Evolutionary conservation across 2,329 filamentous ascomycete genomes (phyloP).

Genomic region (Rhynchosporium graminicola): DNA sequence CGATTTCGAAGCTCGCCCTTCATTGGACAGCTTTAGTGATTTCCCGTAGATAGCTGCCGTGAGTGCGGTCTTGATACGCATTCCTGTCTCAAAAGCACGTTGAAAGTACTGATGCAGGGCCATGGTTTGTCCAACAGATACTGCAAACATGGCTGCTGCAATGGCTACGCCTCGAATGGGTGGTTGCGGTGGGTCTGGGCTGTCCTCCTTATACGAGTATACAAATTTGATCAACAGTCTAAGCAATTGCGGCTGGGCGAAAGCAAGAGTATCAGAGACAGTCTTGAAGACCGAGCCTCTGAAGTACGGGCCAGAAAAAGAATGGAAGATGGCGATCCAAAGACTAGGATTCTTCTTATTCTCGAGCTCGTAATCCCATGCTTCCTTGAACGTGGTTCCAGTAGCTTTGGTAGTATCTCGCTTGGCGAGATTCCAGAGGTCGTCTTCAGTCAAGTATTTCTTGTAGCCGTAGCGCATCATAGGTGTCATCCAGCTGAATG

Average conservation of each 20-base stretch:
- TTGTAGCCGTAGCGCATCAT: slow-evolving; percentile 96
- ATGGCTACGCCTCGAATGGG: slow-evolving; percentile 83
- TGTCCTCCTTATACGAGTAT: slow-evolving; percentile 65
- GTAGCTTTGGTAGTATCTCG: slow-evolving; percentile 78
- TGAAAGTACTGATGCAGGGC: slow-evolving; percentile 98
- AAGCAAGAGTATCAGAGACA: slow-evolving; percentile 82
- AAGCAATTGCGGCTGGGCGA: slow-evolving; percentile 87
- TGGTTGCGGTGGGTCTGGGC: slow-evolving; percentile 65
- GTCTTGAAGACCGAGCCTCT: slow-evolving; percentile 83
- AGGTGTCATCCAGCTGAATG: slow-evolving; percentile 98
- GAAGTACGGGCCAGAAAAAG: slow-evolving; percentile 83
- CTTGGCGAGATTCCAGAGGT: slow-evolving; percentile 88
- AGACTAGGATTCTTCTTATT: slow-evolving; percentile 74
- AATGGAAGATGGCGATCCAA: slow-evolving; percentile 81
- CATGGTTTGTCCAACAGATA: slow-evolving; percentile 82
- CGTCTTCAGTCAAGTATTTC: slow-evolving; percentile 87
- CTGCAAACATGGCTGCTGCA: slow-evolving; percentile 86
- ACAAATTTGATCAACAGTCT: slow-evolving; percentile 83
- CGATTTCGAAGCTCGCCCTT: slow-evolving; percentile 83
- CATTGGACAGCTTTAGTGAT: slow-evolving; percentile 85
- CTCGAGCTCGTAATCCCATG: slow-evolving; percentile 75
- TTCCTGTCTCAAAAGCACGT: slow-evolving; percentile 88
- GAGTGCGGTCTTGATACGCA: slow-evolving; percentile 91
- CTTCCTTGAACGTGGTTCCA: slow-evolving; percentile 65
- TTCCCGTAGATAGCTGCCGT: slow-evolving; percentile 93